Evolutionary conservation across 225 moss, liverwort and hornwort species (phyloP), one percentile per base, ranked within the genome.

Genomic region (Sphagnum contortum): DNA sequence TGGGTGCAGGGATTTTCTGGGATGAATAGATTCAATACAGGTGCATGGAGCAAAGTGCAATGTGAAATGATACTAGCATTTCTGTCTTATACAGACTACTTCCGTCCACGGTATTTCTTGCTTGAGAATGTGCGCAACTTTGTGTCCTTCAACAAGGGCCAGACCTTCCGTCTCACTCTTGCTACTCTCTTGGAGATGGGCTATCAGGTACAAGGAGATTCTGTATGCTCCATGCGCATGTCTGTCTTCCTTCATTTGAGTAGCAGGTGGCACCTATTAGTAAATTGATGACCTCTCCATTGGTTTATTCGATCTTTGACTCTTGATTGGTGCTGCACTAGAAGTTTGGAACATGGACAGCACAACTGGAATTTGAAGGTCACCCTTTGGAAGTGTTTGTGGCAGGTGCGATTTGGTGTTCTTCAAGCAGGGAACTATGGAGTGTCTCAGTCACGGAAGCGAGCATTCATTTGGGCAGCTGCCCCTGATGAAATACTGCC

Each of bases 391-490:
- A 11, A 5, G 44, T 61, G 47, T 52, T 52, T 52, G 6, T 66
- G 61, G 48, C 83, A 98, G 96, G 96, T 93, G 57, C 88, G 96
- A 11, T 93, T 98, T 71, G 96, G 96, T 57, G 90, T 98, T 64
- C 87, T 98, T 47, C 92, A 98, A 91, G 96, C 96, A 61, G 96
- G 96, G 10, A 98, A 98, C 64, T 98, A 93, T 55, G 96, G 96
- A 13, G 89, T 98, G 6, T 78, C 96, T 14, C 96, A 98, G 68
- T 98, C 96, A 59, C 85, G 96, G 63, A 98, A 98, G 72, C 80
- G 96, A 74, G 96, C 92, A 59, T 98, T 98, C 56, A 91, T 98
- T 55, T 98, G 96, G 96, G 93, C 96, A 68, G 93, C 89, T 65
- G 87, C 85, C 68, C 84, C 89, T 11, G 68, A 76, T 11, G 92